A percentile compares a stretch with the other conserved stretches of the same genome.
These are phyloP conservation scores for Chamaecyparis obtusa DNA, from an alignment of 75 land plant genomes.

Conservation along the genomic window DNA sequence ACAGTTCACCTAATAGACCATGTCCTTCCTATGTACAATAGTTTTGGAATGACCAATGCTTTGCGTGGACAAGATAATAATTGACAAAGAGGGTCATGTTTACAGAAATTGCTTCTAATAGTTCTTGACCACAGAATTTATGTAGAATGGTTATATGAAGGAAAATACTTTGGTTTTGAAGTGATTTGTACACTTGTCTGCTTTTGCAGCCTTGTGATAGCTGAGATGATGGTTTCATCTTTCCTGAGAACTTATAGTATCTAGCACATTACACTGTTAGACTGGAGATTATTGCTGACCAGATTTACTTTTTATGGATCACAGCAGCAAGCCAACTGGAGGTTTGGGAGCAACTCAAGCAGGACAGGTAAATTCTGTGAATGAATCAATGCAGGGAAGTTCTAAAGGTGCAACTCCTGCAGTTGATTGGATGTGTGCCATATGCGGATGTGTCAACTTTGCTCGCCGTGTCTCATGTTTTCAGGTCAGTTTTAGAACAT, in stretches of 20 bases:
- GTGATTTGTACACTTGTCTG: not conserved
- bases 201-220: constrained; percentile 4
- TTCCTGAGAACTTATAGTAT: not conserved
- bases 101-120: not conserved
- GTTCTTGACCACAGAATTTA: not conserved
- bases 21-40: not conserved
- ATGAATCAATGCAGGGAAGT: constrained; percentile 12
- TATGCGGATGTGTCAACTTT: constrained; percentile 56
- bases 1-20: no score
- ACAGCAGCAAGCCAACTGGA: constrained; percentile 65
- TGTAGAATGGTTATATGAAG: not conserved
- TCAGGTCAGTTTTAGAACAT: constrained; percentile 25
- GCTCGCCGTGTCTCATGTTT: constrained; percentile 47
- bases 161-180: not conserved
- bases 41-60: no score
- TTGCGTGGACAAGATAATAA: not conserved
- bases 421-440: constrained; percentile 48
- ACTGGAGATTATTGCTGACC: constrained; percentile 2
- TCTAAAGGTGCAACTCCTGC: constrained; percentile 18
- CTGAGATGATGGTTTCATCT: constrained; percentile 6
- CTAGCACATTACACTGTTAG: not conserved
- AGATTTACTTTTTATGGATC: constrained; percentile 9
- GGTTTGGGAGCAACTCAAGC: constrained; percentile 29
- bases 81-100: not conserved
- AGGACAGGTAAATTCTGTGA: constrained; percentile 15